These are phyloP conservation scores for Ehretia macrophylla DNA, from an alignment of 257 asterid species.

Conservation along the genomic window DNA sequence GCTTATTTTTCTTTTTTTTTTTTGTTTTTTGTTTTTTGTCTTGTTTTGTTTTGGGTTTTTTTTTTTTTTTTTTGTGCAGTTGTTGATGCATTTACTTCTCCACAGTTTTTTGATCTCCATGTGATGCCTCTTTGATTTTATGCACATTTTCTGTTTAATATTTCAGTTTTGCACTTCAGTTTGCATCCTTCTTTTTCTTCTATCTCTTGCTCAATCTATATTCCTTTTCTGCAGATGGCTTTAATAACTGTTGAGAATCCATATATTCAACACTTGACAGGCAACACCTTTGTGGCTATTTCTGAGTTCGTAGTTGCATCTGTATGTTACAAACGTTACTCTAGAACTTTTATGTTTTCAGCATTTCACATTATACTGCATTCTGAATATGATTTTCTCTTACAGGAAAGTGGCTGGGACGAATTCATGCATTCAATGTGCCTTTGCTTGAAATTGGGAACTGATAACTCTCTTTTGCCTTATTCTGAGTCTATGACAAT, in stretches of 20 bases:
- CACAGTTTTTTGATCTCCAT: too few species aligned
- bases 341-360: neutral
- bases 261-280: slow-evolving; percentile 53
- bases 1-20: neutral
- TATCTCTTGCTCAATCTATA: neutral
- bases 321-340: slow-evolving; percentile 37
- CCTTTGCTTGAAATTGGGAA: slow-evolving; percentile 48
- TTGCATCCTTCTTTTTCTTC: slow-evolving; percentile 2
- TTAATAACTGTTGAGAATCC: slow-evolving; percentile 49
- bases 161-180: neutral
- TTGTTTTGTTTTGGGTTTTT: neutral
- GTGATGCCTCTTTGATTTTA: neutral
- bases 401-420: slow-evolving; percentile 62
- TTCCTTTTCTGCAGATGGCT: slow-evolving; percentile 48
- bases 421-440: slow-evolving; percentile 52
- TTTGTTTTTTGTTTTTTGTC: neutral
- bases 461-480: slow-evolving; percentile 26
- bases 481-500: slow-evolving; percentile 13
- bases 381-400: slow-evolving; percentile 3
- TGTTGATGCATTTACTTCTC: too few species aligned
- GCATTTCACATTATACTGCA: slow-evolving; percentile 9
- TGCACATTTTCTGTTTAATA: too few species aligned
- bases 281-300: slow-evolving; percentile 59
- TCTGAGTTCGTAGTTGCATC: slow-evolving; percentile 50
- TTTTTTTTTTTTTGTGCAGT: too few species aligned